A percentile compares a stretch with the other conserved stretches of the same genome.
phyloP scores from a whole-genome alignment of 2,329 filamentous ascomycete genomes.

The Neofusicoccum sp. region DNA sequence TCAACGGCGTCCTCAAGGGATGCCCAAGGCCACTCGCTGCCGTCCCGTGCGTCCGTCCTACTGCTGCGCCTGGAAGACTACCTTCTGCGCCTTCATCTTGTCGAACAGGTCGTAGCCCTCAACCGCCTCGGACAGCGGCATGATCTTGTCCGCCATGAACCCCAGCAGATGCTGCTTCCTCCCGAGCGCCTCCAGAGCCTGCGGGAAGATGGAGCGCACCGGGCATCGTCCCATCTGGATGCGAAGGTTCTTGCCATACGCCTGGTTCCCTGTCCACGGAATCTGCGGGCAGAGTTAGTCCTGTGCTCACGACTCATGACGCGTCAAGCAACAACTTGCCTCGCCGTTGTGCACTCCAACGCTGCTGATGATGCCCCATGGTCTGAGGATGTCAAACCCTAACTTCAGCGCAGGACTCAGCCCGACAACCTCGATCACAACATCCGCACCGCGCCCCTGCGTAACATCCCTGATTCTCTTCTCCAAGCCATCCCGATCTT shows the following conservation, averaged over 20 bases:
- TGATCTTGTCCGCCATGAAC: conserved; percentile 58
- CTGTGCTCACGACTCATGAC: neutral
- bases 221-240: conserved; percentile 56
- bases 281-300: conserved; percentile 32
- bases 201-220: conserved; percentile 52
- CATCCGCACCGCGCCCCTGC: conserved; percentile 79
- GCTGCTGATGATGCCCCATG: conserved; percentile 52
- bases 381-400: conserved; percentile 52
- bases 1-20: conserved; percentile 4
- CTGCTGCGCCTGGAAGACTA: conserved; percentile 52
- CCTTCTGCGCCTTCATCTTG: conserved; percentile 56
- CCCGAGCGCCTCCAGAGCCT: conserved; percentile 49
- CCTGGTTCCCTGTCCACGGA: conserved; percentile 51
- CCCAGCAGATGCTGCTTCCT: conserved; percentile 54
- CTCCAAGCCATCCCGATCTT: conserved; percentile 65
- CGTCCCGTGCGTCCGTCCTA: conserved; percentile 23
- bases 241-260: conserved; percentile 54
- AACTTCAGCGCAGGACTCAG: conserved; percentile 51
- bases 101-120: conserved; percentile 58
- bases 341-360: conserved; percentile 54
- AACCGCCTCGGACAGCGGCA: conserved; percentile 53
- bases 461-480: conserved; percentile 74
- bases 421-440: conserved; percentile 65
- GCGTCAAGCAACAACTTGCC: conserved; percentile 18
- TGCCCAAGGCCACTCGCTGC: neutral